Evolutionary conservation across 139 green algal genomes (phyloP).

Genomic region (Tetradesmus lagerheimii): DNA sequence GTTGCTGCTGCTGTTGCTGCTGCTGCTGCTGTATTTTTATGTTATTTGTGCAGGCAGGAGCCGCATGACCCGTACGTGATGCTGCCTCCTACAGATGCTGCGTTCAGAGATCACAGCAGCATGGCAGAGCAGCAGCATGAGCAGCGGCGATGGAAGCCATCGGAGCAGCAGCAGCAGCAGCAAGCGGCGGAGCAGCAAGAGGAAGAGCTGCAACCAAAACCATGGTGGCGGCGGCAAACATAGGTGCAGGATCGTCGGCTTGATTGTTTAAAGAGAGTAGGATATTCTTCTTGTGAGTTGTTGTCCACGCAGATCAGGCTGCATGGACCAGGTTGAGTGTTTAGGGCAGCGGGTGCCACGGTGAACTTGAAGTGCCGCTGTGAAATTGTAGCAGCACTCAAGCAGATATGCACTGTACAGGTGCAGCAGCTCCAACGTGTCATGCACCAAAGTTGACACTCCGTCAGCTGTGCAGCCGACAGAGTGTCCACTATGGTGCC

Average conservation of each 20-base stretch:
- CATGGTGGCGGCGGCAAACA: not conserved
- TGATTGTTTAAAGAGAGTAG: no score
- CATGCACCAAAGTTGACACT: no score
- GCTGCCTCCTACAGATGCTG: not conserved
- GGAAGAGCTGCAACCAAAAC: not conserved
- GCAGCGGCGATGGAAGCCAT: not conserved
- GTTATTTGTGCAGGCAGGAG: constrained; percentile 25
- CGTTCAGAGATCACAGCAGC: not conserved
- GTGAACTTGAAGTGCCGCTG: no score
- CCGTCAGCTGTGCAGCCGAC: no score
- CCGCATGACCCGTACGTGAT: constrained; percentile 10
- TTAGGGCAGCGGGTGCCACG: no score
- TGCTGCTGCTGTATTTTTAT: not conserved
- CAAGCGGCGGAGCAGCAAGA: not conserved
- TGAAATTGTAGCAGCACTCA: no score
- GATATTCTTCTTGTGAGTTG: not conserved
- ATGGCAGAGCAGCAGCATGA: not conserved
- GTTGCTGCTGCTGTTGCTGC: not conserved
- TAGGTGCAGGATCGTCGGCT: not conserved
- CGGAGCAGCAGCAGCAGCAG: constrained; percentile 26
- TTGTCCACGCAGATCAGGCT: not conserved
- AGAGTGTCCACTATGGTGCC: no score
- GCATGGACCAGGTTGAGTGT: no score
- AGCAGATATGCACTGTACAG: no score
- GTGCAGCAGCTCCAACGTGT: no score